Evolutionary conservation across 495 filamentous ascomycete genomes (phyloP).

Genomic region (Talaromyces wortmannii): DNA sequence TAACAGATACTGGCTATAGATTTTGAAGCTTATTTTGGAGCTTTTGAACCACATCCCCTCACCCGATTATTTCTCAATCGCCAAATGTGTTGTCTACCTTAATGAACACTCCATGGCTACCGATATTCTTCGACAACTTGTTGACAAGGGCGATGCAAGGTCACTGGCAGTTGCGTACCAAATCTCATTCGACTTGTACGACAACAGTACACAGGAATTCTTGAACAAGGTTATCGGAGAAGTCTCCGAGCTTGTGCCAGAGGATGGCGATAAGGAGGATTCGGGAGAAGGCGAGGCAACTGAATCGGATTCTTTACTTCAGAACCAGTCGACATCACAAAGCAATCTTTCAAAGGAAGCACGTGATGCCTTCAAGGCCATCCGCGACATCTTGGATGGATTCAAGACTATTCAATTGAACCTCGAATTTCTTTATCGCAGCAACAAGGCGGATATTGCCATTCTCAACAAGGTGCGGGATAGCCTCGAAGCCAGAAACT

Average conservation of each 20-base stretch:
- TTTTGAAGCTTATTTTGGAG: slow-evolving; percentile 79
- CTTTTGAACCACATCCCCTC: slow-evolving; percentile 80
- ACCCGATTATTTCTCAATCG: slow-evolving; percentile 96
- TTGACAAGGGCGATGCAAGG: slow-evolving; percentile 68
- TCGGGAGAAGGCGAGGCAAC: slow-evolving; percentile 44
- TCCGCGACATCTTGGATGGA: slow-evolving; percentile 81
- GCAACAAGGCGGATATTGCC: slow-evolving; percentile 78
- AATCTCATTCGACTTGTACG: slow-evolving; percentile 95
- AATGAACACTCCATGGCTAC: slow-evolving; percentile 89
- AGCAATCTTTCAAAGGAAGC: slow-evolving; percentile 32
- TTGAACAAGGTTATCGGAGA: slow-evolving; percentile 80
- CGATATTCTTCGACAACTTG: slow-evolving; percentile 74
- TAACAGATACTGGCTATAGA: slow-evolving; percentile 41
- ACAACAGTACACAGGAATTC: slow-evolving; percentile 97
- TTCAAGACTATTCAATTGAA: slow-evolving; percentile 90
- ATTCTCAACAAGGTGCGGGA: slow-evolving; percentile 96
- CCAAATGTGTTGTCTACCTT: slow-evolving; percentile 95
- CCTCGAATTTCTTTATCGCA: slow-evolving; percentile 92
- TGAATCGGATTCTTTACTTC: slow-evolving; percentile 47
- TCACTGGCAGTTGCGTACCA: slow-evolving; percentile 88
- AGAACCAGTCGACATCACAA: slow-evolving; percentile 31
- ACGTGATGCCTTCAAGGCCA: slow-evolving; percentile 62
- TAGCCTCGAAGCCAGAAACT: slow-evolving; percentile 90
- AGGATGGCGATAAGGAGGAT: slow-evolving; percentile 21
- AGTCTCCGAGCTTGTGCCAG: slow-evolving; percentile 56